Percentiles rank a stretch among this genome's conserved stretches.
Conservation (phyloP, 805 yeast genomes). For the Kuraishia molischiana region DNA sequence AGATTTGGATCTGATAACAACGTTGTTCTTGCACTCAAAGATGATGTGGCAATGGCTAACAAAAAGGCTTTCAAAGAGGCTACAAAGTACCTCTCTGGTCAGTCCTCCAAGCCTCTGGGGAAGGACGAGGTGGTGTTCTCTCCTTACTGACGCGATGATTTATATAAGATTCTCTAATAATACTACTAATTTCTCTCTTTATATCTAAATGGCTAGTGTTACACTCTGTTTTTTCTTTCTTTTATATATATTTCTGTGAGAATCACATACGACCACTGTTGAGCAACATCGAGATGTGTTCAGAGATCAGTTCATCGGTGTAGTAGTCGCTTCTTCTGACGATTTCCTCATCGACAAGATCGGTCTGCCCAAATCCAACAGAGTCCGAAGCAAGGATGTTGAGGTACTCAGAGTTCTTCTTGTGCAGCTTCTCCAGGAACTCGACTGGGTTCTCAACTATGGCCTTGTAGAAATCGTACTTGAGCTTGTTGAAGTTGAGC, state of each 20-base stretch:
- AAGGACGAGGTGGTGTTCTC: not conserved
- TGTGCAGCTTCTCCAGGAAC: conserved; percentile 64
- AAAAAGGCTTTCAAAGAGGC: conserved; percentile 52
- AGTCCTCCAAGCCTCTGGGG: not conserved
- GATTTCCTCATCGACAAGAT: conserved; percentile 60
- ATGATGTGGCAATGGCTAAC: conserved; percentile 67
- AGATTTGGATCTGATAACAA: conserved; percentile 61
- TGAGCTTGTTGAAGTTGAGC: conserved; percentile 46
- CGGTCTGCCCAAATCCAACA: conserved; percentile 21
- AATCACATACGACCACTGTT: conserved; percentile 38
- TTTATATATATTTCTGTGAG: conserved; percentile 5
- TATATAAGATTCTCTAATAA: no score
- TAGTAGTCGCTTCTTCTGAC: conserved; percentile 82
- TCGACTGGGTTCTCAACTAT: conserved; percentile 69
- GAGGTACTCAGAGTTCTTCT: conserved; percentile 74
- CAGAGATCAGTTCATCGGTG: conserved; percentile 66
- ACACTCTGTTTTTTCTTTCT: conserved; percentile 7
- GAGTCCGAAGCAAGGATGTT: conserved; percentile 78
- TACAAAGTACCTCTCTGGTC: conserved; percentile 32
- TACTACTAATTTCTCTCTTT: no score
- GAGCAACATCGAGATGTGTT: conserved; percentile 68
- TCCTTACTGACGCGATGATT: no score
- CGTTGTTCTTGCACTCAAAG: conserved; percentile 62
- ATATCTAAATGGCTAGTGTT: conserved; percentile 1
- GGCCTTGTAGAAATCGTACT: conserved; percentile 70